Evolutionary conservation across 129 eudicot species (phyloP), one percentile per base, ranked within the genome.

Genomic region (Lactuca saligna): DNA sequence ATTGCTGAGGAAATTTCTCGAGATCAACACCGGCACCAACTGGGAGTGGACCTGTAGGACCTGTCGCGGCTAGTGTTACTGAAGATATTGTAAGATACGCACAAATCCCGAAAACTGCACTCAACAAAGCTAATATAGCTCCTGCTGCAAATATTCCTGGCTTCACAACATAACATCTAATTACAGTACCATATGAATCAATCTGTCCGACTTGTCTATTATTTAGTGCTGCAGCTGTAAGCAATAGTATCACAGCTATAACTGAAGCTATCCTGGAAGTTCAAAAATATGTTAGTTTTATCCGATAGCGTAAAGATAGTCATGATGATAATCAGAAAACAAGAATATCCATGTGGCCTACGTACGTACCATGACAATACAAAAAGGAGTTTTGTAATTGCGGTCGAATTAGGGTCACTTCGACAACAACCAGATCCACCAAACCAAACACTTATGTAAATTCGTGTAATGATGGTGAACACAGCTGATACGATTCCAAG

Each of bases 81-180:
- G 72, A 57, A 13, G 48, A 33, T 15, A 65, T 44, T 17, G 66
- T 58, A 8, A 74, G 2, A 66, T 56, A 65, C 46, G 41, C 57
- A 60, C 58, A 37, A 31, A 60, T 42, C 14, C 73, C 79, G 3
- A 74, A 60, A 33, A 57, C 41, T 2, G 58, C 11, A 56, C 79
- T 74, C 16, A 60, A 17, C 32, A 74, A 32, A n/a, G 79, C 66
- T 68, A 74, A 42, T 20, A 65, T 25, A 9, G 79, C 79, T 11
- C 79, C 79, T 17, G 72, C 79, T 56, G 79, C 51, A 74, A 42
- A 74, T 9, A 65, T 60, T 65, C 79, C 79, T 29, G 73, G 67
- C 25, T 65, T 74, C 37, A 57, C 61, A 32, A 32, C 71, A 17
- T 56, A 65, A 51, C 79, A 74, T 58, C 39, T 33, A 15, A 11